These are phyloP conservation scores for Martensiomyces pterosporus DNA, from an alignment of 192 early-diverging fungal species.

Conservation along the genomic window DNA sequence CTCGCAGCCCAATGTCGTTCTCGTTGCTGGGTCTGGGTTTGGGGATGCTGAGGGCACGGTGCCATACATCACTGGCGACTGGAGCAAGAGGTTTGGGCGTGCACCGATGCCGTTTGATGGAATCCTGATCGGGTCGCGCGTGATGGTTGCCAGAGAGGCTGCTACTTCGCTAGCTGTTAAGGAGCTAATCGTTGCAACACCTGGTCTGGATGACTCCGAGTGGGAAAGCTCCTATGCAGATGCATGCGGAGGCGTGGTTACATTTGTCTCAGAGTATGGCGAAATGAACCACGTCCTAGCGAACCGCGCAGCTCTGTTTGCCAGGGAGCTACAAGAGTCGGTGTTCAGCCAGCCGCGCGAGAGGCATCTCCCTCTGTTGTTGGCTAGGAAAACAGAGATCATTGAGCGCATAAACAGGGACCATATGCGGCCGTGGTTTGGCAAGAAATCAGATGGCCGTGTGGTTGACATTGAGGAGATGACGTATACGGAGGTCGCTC, in stretches of 20 bases:
- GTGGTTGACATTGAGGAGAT: constrained; percentile 81
- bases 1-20: constrained; percentile 70
- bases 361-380: constrained; percentile 68
- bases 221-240: constrained; percentile 84
- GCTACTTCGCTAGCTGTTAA: constrained; percentile 68
- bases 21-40: constrained; percentile 91
- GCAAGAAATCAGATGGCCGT: constrained; percentile 68
- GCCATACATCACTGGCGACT: constrained; percentile 86
- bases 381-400: constrained; percentile 79
- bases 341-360: constrained; percentile 81
- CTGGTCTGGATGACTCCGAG: constrained; percentile 66
- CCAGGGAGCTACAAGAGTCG: constrained; percentile 84
- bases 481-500: constrained; percentile 84
- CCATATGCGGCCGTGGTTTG: constrained; percentile 96
- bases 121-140: constrained; percentile 83
- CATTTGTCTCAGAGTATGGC: constrained; percentile 80
- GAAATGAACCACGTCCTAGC: constrained; percentile 91
- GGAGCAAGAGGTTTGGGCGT: constrained; percentile 73
- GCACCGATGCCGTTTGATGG: constrained; percentile 93
- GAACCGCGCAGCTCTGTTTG: constrained; percentile 82
- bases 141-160: constrained; percentile 85
- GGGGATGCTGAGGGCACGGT: constrained; percentile 79
- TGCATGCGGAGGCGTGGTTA: constrained; percentile 78
- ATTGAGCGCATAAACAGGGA: constrained; percentile 81
- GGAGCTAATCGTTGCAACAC: constrained; percentile 75